Evolutionary conservation across 192 early-diverging fungal genomes (phyloP), one percentile per base, ranked within the genome.

Genomic region (Coemansia sp.): DNA sequence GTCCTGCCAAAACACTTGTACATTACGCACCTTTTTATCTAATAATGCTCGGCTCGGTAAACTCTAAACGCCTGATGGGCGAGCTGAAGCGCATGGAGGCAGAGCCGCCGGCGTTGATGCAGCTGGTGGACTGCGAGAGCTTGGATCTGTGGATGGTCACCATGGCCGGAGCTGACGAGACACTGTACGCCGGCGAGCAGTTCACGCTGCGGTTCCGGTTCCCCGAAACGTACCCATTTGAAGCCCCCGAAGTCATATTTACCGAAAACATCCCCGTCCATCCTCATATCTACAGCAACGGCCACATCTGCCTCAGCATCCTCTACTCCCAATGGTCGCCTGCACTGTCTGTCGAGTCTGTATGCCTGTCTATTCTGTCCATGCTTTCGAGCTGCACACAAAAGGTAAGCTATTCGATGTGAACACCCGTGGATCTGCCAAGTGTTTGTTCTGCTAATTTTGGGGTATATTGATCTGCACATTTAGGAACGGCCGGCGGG

Each of bases 281-380:
- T 55, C 91, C 90, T 35, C 90, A 92, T 71, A 83, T 89, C 27
- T 93, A 94, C 72, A 86, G 86, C 75, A 97, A 97, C 75, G 94
- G 95, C 14, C 96, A 98, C 68, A 97, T 98, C 55, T 98, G 96
- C 74, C 75, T 98, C 26, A 95, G 93, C 66, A 96, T 98, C 59
- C 85, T 97, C 22, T 97, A 96, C 80, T 88, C 92, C 64, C 89
- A 96, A 39, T 98, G 96, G 95, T 88, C 88, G 38, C 96, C 95
- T 1, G 96, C 93, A 0, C 86, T 96, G 68, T 94, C 94, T 3
- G 90, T 93, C 25, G 84, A 87, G 27, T 84, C 90, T 2, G 88
- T 98, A 22, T 98, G 94, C 67, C 65, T 98, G 64, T 93, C 91
- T 0, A 91, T 98, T 48, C 87, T 89, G 57, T 95, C 93, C 57